Percentiles rank a stretch among this genome's conserved stretches.
Evolutionary conservation across 2,329 filamentous ascomycete species (phyloP).

Genomic region (Aspergillus melleus): DNA sequence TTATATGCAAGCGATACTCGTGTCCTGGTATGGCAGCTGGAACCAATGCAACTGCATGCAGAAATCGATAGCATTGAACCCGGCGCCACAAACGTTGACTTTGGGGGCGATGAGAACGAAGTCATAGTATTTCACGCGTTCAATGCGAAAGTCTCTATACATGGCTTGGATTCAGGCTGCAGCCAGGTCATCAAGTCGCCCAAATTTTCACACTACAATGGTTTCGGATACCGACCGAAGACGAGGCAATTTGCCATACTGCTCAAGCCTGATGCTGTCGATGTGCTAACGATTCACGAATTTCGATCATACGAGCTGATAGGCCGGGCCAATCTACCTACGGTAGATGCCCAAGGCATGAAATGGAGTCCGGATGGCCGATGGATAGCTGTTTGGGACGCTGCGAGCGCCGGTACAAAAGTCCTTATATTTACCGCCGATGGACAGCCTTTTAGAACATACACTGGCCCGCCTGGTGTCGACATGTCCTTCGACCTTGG

Average conservation of each 20-base stretch:
- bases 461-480: slow-evolving; percentile 41
- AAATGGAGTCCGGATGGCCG: slow-evolving; percentile 61
- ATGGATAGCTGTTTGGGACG: slow-evolving; percentile 61
- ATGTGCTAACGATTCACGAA: slow-evolving; percentile 42
- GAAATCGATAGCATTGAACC: slow-evolving; percentile 44
- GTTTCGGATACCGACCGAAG: slow-evolving; percentile 41
- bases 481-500: slow-evolving; percentile 48
- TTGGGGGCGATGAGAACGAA: slow-evolving; percentile 38
- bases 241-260: slow-evolving; percentile 42
- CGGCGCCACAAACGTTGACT: slow-evolving; percentile 37
- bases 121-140: slow-evolving; percentile 42
- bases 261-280: slow-evolving; percentile 39
- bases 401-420: slow-evolving; percentile 51
- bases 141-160: slow-evolving; percentile 40
- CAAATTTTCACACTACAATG: slow-evolving; percentile 38
- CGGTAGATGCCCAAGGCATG: slow-evolving; percentile 57
- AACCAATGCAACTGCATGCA: slow-evolving; percentile 37
- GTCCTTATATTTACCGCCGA: slow-evolving; percentile 60
- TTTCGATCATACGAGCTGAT: slow-evolving; percentile 35
- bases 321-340: slow-evolving; percentile 42
- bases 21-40: slow-evolving; percentile 38
- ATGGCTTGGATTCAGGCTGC: slow-evolving; percentile 34
- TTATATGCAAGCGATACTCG: slow-evolving; percentile 36
- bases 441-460: slow-evolving; percentile 58
- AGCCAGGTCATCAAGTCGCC: slow-evolving; percentile 42